Evolutionary conservation across 495 filamentous ascomycete genomes (phyloP).

Genomic region (Hyphodiscus hymeniophilus): DNA sequence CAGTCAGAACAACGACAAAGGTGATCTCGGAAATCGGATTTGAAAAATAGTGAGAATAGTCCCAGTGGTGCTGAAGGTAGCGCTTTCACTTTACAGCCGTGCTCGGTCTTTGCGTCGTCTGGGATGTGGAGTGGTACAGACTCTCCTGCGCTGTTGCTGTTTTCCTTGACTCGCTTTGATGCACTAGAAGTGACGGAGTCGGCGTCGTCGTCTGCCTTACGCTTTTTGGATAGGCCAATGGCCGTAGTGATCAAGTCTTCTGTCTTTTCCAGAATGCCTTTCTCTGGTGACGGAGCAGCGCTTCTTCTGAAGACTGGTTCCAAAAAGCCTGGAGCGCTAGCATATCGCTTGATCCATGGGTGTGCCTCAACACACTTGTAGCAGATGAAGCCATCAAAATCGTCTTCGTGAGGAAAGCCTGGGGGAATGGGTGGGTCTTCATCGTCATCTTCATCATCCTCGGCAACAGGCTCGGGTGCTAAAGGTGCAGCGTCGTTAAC

Average conservation of each 20-base stretch:
- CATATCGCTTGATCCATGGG: conserved; percentile 90
- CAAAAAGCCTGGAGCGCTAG: conserved; percentile 75
- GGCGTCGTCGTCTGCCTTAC: conserved; percentile 61
- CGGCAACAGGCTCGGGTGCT: background rate
- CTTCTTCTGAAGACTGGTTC: conserved; percentile 47
- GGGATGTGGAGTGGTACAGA: background rate
- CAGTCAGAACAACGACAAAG: conserved; percentile 73
- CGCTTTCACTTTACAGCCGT: conserved; percentile 24
- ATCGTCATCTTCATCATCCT: conserved; percentile 13
- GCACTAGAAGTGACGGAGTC: conserved; percentile 31
- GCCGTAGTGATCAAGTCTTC: conserved; percentile 5
- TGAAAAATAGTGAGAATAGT: conserved; percentile 73
- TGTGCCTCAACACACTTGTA: conserved; percentile 85
- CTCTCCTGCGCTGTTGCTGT: conserved; percentile 8
- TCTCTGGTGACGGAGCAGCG: conserved; percentile 17
- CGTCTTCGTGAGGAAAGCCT: conserved; percentile 80
- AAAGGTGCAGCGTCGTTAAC: background rate
- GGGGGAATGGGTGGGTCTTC: conserved; percentile 56
- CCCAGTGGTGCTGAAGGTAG: conserved; percentile 42
- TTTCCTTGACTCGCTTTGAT: conserved; percentile 56
- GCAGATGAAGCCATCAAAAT: conserved; percentile 85
- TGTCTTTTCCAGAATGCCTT: conserved; percentile 10
- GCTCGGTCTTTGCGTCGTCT: background rate
- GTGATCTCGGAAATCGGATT: conserved; percentile 61
- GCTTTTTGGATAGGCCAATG: conserved; percentile 51